phyloP scores from a whole-genome alignment of 305 asterid species.

The Solanum hybrid region DNA sequence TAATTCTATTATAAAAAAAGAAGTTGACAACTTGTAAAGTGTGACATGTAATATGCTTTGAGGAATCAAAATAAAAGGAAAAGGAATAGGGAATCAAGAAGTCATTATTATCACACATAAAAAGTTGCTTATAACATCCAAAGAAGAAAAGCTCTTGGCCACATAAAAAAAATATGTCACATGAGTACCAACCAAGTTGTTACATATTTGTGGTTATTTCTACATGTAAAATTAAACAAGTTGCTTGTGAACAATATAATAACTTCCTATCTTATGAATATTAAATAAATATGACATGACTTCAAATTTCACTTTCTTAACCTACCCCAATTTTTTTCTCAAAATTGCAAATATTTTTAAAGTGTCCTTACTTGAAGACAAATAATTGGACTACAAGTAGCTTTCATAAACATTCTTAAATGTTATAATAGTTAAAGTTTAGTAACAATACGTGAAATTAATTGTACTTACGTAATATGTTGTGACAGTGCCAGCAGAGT shows the following conservation, averaged over 20 bases:
- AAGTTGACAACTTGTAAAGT: background rate
- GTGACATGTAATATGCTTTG: background rate
- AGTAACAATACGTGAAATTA: background rate
- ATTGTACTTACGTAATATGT: conserved; percentile 49
- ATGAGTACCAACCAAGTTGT: background rate
- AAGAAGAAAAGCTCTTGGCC: background rate
- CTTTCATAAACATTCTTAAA: background rate
- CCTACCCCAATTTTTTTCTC: no score
- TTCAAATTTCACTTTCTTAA: background rate
- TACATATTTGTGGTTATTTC: background rate
- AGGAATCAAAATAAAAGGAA: background rate
- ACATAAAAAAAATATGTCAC: background rate
- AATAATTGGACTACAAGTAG: background rate
- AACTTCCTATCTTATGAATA: background rate
- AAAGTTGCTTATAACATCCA: background rate
- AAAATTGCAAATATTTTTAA: background rate
- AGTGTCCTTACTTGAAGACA: background rate
- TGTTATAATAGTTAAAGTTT: background rate
- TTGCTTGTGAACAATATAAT: background rate
- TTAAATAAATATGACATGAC: background rate
- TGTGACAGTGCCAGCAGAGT: conserved; percentile 82
- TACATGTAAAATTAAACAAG: background rate
- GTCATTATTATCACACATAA: background rate
- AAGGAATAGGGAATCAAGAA: background rate
- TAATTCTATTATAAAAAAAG: background rate